Percentiles rank a stretch among this genome's conserved stretches.
Evolutionary conservation across 441 rosid species (phyloP).

Genomic region (Populus hybrid): DNA sequence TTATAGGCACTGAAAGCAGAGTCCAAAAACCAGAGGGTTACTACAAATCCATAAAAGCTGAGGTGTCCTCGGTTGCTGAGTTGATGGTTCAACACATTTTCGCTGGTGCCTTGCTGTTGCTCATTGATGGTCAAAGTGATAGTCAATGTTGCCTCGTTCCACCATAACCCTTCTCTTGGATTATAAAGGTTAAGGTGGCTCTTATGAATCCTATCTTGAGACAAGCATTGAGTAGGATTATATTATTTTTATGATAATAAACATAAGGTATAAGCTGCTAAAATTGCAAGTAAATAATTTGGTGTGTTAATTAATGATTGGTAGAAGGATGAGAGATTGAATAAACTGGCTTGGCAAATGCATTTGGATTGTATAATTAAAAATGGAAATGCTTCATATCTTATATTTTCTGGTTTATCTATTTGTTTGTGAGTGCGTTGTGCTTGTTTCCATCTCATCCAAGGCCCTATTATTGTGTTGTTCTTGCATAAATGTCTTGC

Average conservation of each 20-base stretch:
- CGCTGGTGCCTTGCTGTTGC: not conserved
- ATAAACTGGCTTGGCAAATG: not conserved
- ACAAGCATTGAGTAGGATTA: not conserved
- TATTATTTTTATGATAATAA: not conserved
- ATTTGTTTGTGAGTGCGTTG: not conserved
- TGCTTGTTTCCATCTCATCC: not conserved
- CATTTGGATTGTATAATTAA: slow-evolving; percentile 4
- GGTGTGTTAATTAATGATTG: not conserved
- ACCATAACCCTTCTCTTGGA: not conserved
- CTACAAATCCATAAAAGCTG: not conserved
- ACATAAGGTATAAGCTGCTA: not conserved
- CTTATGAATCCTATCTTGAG: not conserved
- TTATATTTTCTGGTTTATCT: not conserved
- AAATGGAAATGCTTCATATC: not conserved
- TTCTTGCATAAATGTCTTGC: not conserved
- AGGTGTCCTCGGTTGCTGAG: not conserved
- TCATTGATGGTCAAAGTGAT: not conserved
- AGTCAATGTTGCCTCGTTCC: not conserved
- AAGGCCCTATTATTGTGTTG: not conserved
- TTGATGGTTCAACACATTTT: slow-evolving; percentile 3
- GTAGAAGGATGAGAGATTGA: not conserved
- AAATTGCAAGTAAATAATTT: not conserved
- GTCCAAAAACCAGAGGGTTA: not conserved
- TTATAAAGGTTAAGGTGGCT: slow-evolving; percentile 4
- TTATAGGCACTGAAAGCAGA: not conserved